phyloP scores from a whole-genome alignment of 257 asterid species.

The Penstemon davidsonii region DNA sequence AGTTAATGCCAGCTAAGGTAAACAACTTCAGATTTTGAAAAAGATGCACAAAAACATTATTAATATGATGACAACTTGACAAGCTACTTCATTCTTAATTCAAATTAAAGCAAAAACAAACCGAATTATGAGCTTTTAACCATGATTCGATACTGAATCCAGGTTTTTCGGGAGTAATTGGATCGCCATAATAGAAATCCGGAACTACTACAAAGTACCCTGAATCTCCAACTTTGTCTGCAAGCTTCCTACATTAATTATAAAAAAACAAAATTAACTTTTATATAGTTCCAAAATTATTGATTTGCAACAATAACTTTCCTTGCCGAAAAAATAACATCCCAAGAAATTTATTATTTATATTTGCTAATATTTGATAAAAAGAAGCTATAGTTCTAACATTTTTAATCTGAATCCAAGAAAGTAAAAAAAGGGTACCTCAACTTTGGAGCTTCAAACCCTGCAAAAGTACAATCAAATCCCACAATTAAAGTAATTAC shows the following conservation, averaged over 20 bases:
- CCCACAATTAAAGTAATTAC: neutral
- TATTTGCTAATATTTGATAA: neutral
- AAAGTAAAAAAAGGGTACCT: constrained; percentile 42
- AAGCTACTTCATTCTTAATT: neutral
- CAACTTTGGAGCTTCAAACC: constrained; percentile 61
- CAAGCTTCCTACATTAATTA: constrained; percentile 52
- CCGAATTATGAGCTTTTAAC: constrained; percentile 46
- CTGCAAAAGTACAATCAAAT: constrained; percentile 33
- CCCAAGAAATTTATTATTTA: no score
- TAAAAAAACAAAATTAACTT: neutral
- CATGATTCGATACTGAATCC: constrained; percentile 29
- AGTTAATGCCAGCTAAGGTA: no score
- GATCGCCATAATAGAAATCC: constrained; percentile 72
- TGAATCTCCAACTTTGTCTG: constrained; percentile 59
- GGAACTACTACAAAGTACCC: constrained; percentile 72
- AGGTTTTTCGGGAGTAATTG: constrained; percentile 37
- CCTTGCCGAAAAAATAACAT: neutral
- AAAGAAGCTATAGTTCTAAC: neutral
- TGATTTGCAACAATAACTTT: neutral
- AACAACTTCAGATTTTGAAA: no score
- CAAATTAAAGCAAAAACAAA: constrained; percentile 24
- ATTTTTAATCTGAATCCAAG: neutral
- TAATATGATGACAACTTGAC: no score
- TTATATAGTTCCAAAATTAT: neutral
- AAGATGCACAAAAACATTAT: no score